Percentiles rank a stretch among this genome's conserved stretches.
These are phyloP conservation scores for Hyphodiscus sp. DNA, from an alignment of 2,329 filamentous ascomycete genomes.

Conservation along the genomic window DNA sequence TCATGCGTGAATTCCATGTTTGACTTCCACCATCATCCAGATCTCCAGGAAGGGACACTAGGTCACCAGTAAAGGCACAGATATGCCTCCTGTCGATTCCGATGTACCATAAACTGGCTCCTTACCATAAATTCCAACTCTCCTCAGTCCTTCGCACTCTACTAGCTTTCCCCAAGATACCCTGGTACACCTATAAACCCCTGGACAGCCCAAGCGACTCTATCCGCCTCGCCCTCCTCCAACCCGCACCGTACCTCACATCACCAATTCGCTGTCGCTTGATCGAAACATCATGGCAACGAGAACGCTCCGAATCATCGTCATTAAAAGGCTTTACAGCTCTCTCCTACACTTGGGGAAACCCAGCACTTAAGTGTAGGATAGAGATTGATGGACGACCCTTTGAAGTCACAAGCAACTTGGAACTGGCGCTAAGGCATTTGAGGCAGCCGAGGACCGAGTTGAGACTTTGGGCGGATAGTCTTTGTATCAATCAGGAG, in stretches of 20 bases:
- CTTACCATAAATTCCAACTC: too few relatives aligned
- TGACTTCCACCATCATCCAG: too few relatives aligned
- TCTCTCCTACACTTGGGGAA: background rate
- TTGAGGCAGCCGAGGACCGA: too few relatives aligned
- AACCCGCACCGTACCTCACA: constrained; percentile 5
- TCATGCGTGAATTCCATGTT: too few relatives aligned
- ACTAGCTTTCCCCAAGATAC: constrained; percentile 5
- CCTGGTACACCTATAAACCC: constrained; percentile 6
- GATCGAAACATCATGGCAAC: constrained; percentile 5
- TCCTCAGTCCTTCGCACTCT: constrained; percentile 6
- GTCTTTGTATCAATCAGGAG: too few relatives aligned
- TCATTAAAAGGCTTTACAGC: too few relatives aligned
- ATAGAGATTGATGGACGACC: constrained; percentile 1
- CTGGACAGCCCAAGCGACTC: constrained; percentile 1
- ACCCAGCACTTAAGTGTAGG: background rate
- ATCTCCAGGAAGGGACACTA: too few relatives aligned
- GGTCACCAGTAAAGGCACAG: too few relatives aligned
- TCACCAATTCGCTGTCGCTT: constrained; percentile 8
- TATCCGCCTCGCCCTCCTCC: constrained; percentile 3
- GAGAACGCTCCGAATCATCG: background rate
- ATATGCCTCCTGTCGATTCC: background rate
- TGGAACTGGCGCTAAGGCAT: too few relatives aligned
- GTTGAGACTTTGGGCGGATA: too few relatives aligned
- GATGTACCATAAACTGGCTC: constrained; percentile 11
- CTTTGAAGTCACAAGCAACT: too few relatives aligned